Percentiles rank a stretch among this genome's conserved stretches.
These are phyloP conservation scores for Epichloe scottii DNA, from an alignment of 2,329 filamentous ascomycete genomes.

Conservation along the genomic window DNA sequence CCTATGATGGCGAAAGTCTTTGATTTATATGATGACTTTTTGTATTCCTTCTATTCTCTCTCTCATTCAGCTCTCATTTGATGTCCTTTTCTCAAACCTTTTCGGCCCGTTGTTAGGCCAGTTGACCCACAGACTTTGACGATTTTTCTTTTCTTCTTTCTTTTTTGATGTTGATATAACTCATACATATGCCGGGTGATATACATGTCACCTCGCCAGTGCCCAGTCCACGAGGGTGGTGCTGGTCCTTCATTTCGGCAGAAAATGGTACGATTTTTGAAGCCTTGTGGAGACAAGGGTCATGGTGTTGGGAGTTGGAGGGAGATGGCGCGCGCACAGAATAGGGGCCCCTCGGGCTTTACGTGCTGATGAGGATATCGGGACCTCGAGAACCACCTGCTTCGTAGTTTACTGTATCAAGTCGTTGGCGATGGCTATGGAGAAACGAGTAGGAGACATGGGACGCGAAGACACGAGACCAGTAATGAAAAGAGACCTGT, in stretches of 20 bases:
- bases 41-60: not conserved
- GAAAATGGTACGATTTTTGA: not conserved
- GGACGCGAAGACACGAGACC: not conserved
- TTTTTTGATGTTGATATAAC: constrained; percentile 4
- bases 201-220: not conserved
- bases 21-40: constrained; percentile 4
- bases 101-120: not conserved
- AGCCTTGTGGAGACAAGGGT: not conserved
- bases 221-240: not conserved
- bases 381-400: not conserved
- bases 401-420: not conserved
- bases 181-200: constrained; percentile 2
- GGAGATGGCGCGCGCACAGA: not conserved
- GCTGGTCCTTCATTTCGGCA: not conserved
- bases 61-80: not conserved
- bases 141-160: constrained; percentile 7
- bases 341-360: not conserved
- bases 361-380: not conserved
- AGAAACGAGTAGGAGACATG: not conserved
- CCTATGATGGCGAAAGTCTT: not conserved
- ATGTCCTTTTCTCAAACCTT: constrained; percentile 11
- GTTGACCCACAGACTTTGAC: constrained; percentile 9
- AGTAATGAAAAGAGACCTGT: not conserved
- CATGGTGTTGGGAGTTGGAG: not conserved
- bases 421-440: not conserved